Base-by-base conservation (phyloP, 2,329 filamentous ascomycete species). In the Penicillium sp. region DNA sequence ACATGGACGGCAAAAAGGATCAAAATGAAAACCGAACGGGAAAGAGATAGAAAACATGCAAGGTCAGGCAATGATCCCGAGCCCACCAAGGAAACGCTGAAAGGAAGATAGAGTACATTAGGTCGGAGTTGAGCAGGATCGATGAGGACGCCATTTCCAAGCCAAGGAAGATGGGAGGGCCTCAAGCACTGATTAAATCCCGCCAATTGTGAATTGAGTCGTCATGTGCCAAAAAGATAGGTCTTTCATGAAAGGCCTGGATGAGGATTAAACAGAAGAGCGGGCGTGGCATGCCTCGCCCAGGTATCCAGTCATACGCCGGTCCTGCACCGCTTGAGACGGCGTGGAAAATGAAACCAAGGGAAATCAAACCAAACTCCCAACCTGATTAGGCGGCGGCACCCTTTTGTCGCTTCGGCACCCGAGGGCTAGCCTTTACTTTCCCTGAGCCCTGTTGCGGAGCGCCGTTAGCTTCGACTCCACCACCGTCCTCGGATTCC, bases 401-500 rank as follows among this genome's bases (percentile, higher is more conserved):
- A 27, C 73, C 77, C 62, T 79, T 80, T 61, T 79, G 77, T 59
- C 77, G 70, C 60, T 80, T 80, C 10, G 73, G 70, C 31, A 77
- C 72, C 51, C 76, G 69, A 41, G 77, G 76, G 59, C 77, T 80
- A 47, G 76, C 70, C 61, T 78, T 79, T 41, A 78, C 73, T 64
- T 79, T 79, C 47, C 62, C 64, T 16, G 69, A 59, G 47, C 67
- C 73, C 29, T 65, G 63, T 18, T 65, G 57, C 16, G 61, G 71
- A 34, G 71, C 64, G 34, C 77, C 77, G 57, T 85, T 85, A 48
- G 82, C 75, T 55, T 83, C 79, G 27, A 67, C 72, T 51, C 62
- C 66, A 40, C 58, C 64, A 46, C 70, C 75, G 42, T 83, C 82
- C 45, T 85, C 82, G 38, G 72, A 76, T 62, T 86, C 83, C 50